These are phyloP conservation scores for Candida dendrica DNA, from an alignment of 805 yeast species.

Conservation along the genomic window DNA sequence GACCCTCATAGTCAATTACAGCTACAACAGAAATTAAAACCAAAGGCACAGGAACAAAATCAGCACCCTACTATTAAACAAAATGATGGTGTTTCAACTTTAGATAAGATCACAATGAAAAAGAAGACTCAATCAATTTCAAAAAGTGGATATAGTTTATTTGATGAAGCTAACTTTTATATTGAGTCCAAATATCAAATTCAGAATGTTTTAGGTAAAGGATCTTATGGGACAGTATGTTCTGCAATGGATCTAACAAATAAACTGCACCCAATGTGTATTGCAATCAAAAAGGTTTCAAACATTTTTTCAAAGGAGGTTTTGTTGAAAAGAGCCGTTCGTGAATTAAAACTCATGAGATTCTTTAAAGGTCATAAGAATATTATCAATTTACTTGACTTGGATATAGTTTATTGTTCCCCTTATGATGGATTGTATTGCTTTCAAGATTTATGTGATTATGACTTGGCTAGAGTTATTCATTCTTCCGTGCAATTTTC, in stretches of 20 bases:
- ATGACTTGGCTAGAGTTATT: constrained; percentile 75
- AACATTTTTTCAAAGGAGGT: constrained; percentile 62
- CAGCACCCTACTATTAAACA: no score
- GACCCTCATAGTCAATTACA: no score
- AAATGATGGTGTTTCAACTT: not conserved
- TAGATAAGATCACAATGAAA: not conserved
- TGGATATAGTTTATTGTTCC: constrained; percentile 56
- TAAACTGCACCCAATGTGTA: constrained; percentile 19
- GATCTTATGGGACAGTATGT: constrained; percentile 83
- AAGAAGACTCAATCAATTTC: not conserved
- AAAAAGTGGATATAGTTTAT: constrained; percentile 23
- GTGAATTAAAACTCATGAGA: constrained; percentile 77
- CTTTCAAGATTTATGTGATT: constrained; percentile 78
- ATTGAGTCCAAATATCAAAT: constrained; percentile 56
- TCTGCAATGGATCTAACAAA: constrained; percentile 53
- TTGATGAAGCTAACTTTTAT: constrained; percentile 52
- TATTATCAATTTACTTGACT: constrained; percentile 65
- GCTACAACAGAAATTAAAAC: no score
- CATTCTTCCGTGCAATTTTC: constrained; percentile 70
- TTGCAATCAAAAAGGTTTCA: constrained; percentile 80
- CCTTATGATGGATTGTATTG: constrained; percentile 87
- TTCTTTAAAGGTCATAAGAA: constrained; percentile 83
- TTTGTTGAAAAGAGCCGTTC: constrained; percentile 67
- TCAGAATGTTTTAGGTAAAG: constrained; percentile 61
- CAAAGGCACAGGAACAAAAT: no score